These are phyloP conservation scores for Trametes elegans DNA, from an alignment of 768 basidiomycete genomes.

Conservation along the genomic window DNA sequence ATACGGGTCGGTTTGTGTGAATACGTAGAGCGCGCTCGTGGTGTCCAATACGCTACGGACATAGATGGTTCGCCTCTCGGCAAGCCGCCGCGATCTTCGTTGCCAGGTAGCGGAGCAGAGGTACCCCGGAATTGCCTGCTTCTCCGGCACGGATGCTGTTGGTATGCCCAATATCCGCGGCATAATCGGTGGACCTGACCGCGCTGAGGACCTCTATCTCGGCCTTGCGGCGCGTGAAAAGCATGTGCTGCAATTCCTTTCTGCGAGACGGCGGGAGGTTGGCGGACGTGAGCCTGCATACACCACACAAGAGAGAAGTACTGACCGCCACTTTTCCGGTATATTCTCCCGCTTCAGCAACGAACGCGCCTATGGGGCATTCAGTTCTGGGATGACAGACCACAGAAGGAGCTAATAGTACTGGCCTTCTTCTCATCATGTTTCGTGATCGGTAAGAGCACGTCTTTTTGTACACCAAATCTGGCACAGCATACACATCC, in stretches of 20 bases:
- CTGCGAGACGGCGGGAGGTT: slow-evolving; percentile 40
- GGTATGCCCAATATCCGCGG: not conserved
- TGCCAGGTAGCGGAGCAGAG: slow-evolving; percentile 27
- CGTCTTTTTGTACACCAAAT: slow-evolving; percentile 56
- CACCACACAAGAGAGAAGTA: not conserved
- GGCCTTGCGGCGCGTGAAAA: slow-evolving; percentile 83
- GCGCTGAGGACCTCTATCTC: slow-evolving; percentile 76
- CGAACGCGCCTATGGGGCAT: slow-evolving; percentile 49
- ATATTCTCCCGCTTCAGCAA: slow-evolving; percentile 54
- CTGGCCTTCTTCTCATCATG: slow-evolving; percentile 75
- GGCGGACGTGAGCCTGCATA: not conserved
- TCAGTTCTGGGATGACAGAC: not conserved
- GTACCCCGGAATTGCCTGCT: slow-evolving; percentile 2
- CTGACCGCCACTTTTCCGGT: slow-evolving; percentile 69
- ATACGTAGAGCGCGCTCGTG: not conserved
- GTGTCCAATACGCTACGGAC: not conserved
- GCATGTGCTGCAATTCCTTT: slow-evolving; percentile 77
- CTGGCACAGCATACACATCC: slow-evolving; percentile 34
- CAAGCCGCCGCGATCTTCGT: slow-evolving; percentile 23
- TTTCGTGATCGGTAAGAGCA: slow-evolving; percentile 64
- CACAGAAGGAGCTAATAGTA: not conserved
- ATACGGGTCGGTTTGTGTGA: not conserved
- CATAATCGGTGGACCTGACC: not conserved
- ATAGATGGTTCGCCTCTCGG: slow-evolving; percentile 1
- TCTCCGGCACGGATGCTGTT: not conserved